Conservation (phyloP, 257 asterid genomes). For the Rubia yunnanensis region DNA sequence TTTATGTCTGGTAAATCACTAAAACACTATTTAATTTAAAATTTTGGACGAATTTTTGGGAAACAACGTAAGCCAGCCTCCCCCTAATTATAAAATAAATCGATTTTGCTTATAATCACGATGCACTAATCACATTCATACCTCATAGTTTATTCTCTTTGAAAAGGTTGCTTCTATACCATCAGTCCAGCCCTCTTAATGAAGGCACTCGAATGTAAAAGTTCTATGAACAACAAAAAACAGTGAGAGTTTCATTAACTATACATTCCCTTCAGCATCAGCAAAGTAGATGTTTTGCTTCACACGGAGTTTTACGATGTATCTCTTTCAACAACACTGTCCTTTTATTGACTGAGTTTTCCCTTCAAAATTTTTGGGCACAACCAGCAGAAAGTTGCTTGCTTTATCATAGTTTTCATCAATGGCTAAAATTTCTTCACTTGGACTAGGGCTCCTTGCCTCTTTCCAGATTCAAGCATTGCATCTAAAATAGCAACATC, state of each 20-base stretch:
- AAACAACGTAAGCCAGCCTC: too few relatives aligned
- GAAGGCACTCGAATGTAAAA: not conserved
- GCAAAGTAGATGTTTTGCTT: not conserved
- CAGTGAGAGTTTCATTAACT: not conserved
- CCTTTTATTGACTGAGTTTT: not conserved
- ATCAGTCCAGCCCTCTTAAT: too few relatives aligned
- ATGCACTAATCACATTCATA: too few relatives aligned
- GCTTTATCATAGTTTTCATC: not conserved
- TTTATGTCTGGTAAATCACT: too few relatives aligned
- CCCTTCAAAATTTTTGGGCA: not conserved
- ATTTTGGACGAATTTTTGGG: too few relatives aligned
- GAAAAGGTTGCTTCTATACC: too few relatives aligned
- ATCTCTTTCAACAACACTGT: not conserved
- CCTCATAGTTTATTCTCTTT: too few relatives aligned
- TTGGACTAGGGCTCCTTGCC: slow-evolving; percentile 49
- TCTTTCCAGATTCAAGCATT: slow-evolving; percentile 83
- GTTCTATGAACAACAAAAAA: not conserved
- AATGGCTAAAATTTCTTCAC: slow-evolving; percentile 43
- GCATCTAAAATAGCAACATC: slow-evolving; percentile 87
- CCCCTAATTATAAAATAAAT: too few relatives aligned
- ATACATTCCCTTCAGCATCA: not conserved
- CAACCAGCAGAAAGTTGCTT: not conserved
- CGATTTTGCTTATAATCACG: too few relatives aligned
- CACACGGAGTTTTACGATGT: not conserved
- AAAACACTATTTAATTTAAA: too few relatives aligned